A percentile compares a stretch with the other conserved stretches of the same genome.
These are phyloP conservation scores for Pyrenochaeta sp. DNA, from an alignment of 2,329 filamentous ascomycete species.

Conservation along the genomic window DNA sequence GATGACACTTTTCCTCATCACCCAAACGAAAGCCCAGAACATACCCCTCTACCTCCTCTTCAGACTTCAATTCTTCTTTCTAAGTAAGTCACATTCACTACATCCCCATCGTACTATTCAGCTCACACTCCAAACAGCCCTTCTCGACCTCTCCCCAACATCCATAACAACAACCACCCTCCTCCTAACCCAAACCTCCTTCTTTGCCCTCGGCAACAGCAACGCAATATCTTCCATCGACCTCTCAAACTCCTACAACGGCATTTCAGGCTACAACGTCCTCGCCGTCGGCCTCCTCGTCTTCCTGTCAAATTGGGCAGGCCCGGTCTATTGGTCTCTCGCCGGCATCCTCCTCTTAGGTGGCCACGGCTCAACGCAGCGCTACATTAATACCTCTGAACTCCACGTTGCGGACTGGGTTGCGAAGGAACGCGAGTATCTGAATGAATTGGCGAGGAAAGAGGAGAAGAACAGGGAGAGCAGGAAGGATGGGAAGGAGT, in stretches of 20 bases:
- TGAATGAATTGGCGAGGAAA: conserved; percentile 29
- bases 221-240: conserved; percentile 98
- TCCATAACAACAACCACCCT: conserved; percentile 74
- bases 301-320: conserved; percentile 91
- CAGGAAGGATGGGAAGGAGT: conserved; percentile 15
- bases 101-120: too few relatives aligned
- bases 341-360: conserved; percentile 65
- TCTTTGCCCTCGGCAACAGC: conserved; percentile 89
- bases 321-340: conserved; percentile 85
- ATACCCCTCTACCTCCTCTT: conserved; percentile 85
- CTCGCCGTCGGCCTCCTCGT: conserved; percentile 82
- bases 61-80: conserved; percentile 66
- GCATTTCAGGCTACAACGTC: conserved; percentile 81
- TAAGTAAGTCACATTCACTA: conserved; percentile 43
- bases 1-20: conserved; percentile 80
- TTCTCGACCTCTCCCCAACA: conserved; percentile 58
- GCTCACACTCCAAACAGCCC: conserved; percentile 23
- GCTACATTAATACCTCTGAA: conserved; percentile 26
- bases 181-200: conserved; percentile 80
- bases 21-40: conserved; percentile 85
- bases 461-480: conserved; percentile 20
- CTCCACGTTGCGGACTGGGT: conserved; percentile 41
- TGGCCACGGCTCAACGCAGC: conserved; percentile 21
- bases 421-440: conserved; percentile 35
- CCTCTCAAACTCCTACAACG: conserved; percentile 94